Conservation (phyloP, 2,329 filamentous ascomycete genomes). For the Torrubiellomyces zombiae region DNA sequence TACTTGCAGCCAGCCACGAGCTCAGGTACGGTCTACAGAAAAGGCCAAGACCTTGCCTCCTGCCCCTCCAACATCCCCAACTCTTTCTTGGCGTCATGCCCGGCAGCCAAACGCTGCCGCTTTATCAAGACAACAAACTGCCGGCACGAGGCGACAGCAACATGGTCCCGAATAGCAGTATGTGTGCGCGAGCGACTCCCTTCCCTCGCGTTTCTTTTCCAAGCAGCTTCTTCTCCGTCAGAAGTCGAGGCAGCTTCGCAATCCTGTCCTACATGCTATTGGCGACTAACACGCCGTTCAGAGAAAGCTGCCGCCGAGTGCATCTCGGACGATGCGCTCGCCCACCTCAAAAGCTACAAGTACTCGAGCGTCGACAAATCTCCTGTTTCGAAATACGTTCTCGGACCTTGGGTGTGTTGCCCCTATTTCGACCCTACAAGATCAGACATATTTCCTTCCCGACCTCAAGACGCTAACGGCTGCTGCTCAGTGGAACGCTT, state of each 20-base stretch:
- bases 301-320: slow-evolving; percentile 46
- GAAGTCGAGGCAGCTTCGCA: slow-evolving; percentile 1
- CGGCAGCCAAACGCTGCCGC: slow-evolving; percentile 16
- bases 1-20: too few relatives aligned
- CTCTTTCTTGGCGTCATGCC: slow-evolving; percentile 6
- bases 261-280: background rate
- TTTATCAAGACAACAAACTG: slow-evolving; percentile 12
- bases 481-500: slow-evolving; percentile 72
- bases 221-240: background rate
- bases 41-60: background rate
- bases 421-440: background rate
- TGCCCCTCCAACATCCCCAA: slow-evolving; percentile 7
- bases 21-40: slow-evolving; percentile 2
- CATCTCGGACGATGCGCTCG: slow-evolving; percentile 77
- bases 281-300: slow-evolving; percentile 6
- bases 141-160: slow-evolving; percentile 10
- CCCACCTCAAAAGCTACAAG: slow-evolving; percentile 89
- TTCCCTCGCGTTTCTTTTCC: slow-evolving; percentile 1
- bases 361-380: slow-evolving; percentile 97
- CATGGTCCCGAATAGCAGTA: slow-evolving; percentile 19
- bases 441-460: too few relatives aligned
- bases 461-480: too few relatives aligned
- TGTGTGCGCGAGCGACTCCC: slow-evolving; percentile 3
- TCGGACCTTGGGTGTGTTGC: slow-evolving; percentile 75
- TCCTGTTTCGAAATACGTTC: slow-evolving; percentile 78